phyloP scores from a whole-genome alignment of 2,329 filamentous ascomycete genomes.

The Volutella citrinella region DNA sequence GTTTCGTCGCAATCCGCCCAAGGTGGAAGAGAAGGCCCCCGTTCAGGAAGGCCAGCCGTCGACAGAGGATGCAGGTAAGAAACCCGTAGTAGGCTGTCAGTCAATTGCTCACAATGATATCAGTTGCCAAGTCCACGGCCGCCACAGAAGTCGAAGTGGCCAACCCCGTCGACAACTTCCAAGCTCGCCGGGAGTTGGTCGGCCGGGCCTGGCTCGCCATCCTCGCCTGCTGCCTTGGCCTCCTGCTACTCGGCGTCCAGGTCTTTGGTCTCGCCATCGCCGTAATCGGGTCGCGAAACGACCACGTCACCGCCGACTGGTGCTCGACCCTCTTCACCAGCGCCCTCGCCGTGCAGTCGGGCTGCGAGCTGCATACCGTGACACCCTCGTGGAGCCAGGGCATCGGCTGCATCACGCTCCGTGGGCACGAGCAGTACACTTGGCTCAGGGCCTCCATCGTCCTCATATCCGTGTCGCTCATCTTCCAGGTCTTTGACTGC shows the following conservation, averaged over 20 bases:
- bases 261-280: constrained; percentile 3
- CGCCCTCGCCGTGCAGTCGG: constrained; percentile 1
- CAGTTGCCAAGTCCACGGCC: too few species aligned
- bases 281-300: neutral
- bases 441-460: constrained; percentile 4
- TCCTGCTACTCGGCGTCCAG: constrained; percentile 1
- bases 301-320: constrained; percentile 2
- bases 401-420: constrained; percentile 3
- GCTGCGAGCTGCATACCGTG: neutral
- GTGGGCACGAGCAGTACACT: constrained; percentile 2
- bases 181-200: neutral
- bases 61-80: too few species aligned
- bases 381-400: constrained; percentile 2
- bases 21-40: too few species aligned
- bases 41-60: too few species aligned
- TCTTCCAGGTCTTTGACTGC: constrained; percentile 4
- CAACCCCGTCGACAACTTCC: neutral
- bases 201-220: constrained; percentile 4
- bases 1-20: neutral
- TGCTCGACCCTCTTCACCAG: constrained; percentile 2
- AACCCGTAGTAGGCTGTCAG: too few species aligned
- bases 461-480: constrained; percentile 1
- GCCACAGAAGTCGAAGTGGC: too few species aligned
- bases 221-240: neutral
- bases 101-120: too few species aligned